Base-by-base conservation (phyloP, 192 early-diverging fungal genomes). In the Paraglomus brasilianum region DNA sequence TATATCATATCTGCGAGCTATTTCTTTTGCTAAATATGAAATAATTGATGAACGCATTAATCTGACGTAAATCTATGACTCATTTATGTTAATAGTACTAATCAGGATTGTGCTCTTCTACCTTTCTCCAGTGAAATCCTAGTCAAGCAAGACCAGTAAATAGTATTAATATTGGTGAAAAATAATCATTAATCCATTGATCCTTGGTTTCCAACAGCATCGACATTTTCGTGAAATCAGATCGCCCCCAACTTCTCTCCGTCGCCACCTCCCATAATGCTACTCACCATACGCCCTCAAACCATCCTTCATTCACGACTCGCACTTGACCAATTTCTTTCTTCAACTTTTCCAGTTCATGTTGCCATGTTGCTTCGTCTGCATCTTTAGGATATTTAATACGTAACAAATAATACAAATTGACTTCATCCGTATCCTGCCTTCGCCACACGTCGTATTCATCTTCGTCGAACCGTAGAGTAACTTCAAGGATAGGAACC, bases 371-470 rank as follows among this genome's bases (percentile, higher is more conserved):
- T 17, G 45, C 42, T 47, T 69, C 67, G 30, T 69, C 67, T 17
- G 56, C 67, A 21, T 69, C 67, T 36, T 45, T 19, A 47, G 67
- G 67, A 69, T 69, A 69, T 47, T 69, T 69, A 17, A 69, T 58
- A 9, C 67, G 67, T 69, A 69, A 58, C 55, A 69, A 22, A 43
- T 69, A 69, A 58, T 57, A 57, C 47, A 69, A 56, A 53, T 69
- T 69, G 30, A 69, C 67, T 69, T 69, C 67, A 38, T 69, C 67
- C 8, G 67, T 69, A 10, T 69, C 67, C 47, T 69, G 67, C 15
- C 67, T 39, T 17, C 67, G 52, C 67, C 67, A 69, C 40, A 69
- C 55, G 39, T 69, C 67, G 40, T 69, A 69, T 41, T 69, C 67
- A 36, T 69, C 67, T 43, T 69, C 67, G 17, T 69, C 67, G 30